Conservation (phyloP, 108 stramenopile species). For the Cyclostephanos invisitatus region DNA sequence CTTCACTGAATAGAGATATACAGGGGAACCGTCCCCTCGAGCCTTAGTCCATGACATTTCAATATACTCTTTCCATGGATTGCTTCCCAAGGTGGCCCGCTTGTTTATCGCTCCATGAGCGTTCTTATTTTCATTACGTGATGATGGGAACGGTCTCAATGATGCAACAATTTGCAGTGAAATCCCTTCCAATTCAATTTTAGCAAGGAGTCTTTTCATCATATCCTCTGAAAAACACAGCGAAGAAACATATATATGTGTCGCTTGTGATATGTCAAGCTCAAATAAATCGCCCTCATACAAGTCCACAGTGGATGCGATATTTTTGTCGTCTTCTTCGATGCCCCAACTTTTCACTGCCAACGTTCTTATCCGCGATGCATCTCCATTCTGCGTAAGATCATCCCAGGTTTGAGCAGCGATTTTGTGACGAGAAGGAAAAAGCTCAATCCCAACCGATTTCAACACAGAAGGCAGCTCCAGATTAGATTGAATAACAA, state of each 20-base stretch:
- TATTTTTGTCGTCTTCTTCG: conserved; percentile 10
- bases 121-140: neutral
- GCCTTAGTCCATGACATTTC: conserved; percentile 72
- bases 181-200: conserved; percentile 35
- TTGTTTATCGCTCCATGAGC: neutral
- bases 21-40: conserved; percentile 51
- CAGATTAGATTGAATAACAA: conserved; percentile 60
- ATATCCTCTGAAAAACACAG: conserved; percentile 64
- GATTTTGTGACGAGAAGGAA: conserved; percentile 52
- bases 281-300: conserved; percentile 61
- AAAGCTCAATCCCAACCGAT: conserved; percentile 61
- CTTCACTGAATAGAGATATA: conserved; percentile 59
- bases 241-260: conserved; percentile 67
- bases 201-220: conserved; percentile 49
- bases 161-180: conserved; percentile 61
- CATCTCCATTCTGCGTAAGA: conserved; percentile 22
- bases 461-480: conserved; percentile 47
- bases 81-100: conserved; percentile 26
- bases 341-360: conserved; percentile 31
- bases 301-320: conserved; percentile 38
- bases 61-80: conserved; percentile 49
- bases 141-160: conserved; percentile 43
- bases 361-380: conserved; percentile 21
- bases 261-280: conserved; percentile 57
- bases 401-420: conserved; percentile 39